phyloP scores from a whole-genome alignment of 495 filamentous ascomycete species.

The Aspergillus heteromorphus region DNA sequence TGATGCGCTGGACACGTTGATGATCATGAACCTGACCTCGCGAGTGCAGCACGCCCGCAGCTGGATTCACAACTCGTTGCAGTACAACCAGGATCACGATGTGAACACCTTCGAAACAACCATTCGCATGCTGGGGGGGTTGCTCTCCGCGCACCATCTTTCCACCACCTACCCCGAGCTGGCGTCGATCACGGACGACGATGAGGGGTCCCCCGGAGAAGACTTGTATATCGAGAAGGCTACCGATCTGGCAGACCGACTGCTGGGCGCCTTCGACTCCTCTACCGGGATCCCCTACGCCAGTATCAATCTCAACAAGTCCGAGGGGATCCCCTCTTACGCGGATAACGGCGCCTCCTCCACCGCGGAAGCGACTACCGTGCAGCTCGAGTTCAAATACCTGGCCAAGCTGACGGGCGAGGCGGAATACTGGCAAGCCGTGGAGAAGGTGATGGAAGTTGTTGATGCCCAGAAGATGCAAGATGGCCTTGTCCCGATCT shows the following conservation, averaged over 20 bases:
- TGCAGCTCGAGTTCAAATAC: slow-evolving; percentile 98
- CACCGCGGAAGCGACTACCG: slow-evolving; percentile 83
- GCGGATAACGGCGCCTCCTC: slow-evolving; percentile 85
- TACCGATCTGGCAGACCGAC: slow-evolving; percentile 80
- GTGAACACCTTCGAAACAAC: slow-evolving; percentile 98
- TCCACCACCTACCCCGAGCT: slow-evolving; percentile 65
- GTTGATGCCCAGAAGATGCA: slow-evolving; percentile 71
- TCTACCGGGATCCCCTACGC: slow-evolving; percentile 81
- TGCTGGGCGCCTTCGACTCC: slow-evolving; percentile 84
- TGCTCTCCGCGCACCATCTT: slow-evolving; percentile 92
- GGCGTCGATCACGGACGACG: slow-evolving; percentile 60
- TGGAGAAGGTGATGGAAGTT: slow-evolving; percentile 85
- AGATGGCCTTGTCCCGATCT: slow-evolving; percentile 89
- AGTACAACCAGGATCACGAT: slow-evolving; percentile 87
- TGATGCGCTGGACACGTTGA: slow-evolving; percentile 91
- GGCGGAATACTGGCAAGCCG: slow-evolving; percentile 80
- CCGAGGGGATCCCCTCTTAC: slow-evolving; percentile 70
- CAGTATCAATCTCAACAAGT: slow-evolving; percentile 78
- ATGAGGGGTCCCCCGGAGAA: slow-evolving; percentile 63
- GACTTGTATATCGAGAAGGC: slow-evolving; percentile 97
- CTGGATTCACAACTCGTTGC: slow-evolving; percentile 80
- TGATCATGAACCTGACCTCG: slow-evolving; percentile 95
- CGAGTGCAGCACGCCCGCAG: slow-evolving; percentile 78
- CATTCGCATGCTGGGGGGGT: slow-evolving; percentile 93
- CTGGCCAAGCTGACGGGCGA: slow-evolving; percentile 92